phyloP scores from a whole-genome alignment of 768 basidiomycete genomes.

The Naganishia kalamii region DNA sequence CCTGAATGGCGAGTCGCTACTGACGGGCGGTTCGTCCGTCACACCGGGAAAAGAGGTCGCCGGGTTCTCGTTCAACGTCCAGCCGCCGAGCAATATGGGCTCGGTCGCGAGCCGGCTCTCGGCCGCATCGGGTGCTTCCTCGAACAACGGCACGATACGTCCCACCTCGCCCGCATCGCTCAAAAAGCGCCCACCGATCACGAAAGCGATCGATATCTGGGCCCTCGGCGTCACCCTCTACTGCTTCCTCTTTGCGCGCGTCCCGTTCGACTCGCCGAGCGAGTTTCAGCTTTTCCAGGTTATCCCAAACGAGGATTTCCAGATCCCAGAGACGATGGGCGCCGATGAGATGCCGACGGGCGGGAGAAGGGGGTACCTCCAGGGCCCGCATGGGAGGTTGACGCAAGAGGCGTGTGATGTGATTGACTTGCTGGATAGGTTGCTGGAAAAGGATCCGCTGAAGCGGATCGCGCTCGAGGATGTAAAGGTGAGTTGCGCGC shows the following conservation, averaged over 20 bases:
- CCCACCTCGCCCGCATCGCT: constrained; percentile 11
- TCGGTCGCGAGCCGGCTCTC: constrained; percentile 24
- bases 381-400: constrained; percentile 25
- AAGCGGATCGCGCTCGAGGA: constrained; percentile 70
- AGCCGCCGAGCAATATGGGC: constrained; percentile 27
- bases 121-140: constrained; percentile 21
- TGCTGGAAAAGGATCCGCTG: constrained; percentile 73
- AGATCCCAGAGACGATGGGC: constrained; percentile 64
- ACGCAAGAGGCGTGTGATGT: constrained; percentile 56
- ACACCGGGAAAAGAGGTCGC: constrained; percentile 33
- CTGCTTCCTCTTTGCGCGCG: constrained; percentile 80
- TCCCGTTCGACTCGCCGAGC: constrained; percentile 66
- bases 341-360: constrained; percentile 61
- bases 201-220: constrained; percentile 95
- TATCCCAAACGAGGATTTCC: constrained; percentile 72
- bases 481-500: constrained; percentile 61
- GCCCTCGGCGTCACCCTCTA: constrained; percentile 93
- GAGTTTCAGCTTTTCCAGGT: constrained; percentile 74
- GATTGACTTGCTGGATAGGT: constrained; percentile 62
- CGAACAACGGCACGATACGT: constrained; percentile 44
- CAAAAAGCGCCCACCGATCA: constrained; percentile 53
- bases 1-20: constrained; percentile 52
- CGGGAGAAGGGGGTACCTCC: constrained; percentile 48
- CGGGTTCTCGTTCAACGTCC: constrained; percentile 32
- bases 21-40: constrained; percentile 21